phyloP scores from a whole-genome alignment of 805 yeast genomes.

The Cyberlindnera samutprakarnensis region DNA sequence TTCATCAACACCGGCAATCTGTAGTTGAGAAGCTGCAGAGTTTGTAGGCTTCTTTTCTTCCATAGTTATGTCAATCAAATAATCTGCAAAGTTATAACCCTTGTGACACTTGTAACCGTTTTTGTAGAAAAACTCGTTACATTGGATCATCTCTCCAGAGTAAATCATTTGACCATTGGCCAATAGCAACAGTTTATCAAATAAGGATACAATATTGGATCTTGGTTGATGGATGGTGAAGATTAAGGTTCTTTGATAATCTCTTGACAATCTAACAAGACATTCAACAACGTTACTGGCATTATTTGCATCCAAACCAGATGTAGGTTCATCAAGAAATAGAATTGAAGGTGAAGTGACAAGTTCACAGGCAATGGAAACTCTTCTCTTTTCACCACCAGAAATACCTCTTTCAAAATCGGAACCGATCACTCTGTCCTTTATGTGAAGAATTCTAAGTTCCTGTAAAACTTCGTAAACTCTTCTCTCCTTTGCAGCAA shows the following conservation, averaged over 20 bases:
- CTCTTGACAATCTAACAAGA: constrained; percentile 69
- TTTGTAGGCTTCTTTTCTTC: constrained; percentile 26
- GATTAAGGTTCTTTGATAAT: constrained; percentile 78
- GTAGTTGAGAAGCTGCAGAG: constrained; percentile 7
- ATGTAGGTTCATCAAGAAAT: constrained; percentile 88
- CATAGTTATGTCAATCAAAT: constrained; percentile 83
- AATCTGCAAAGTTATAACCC: constrained; percentile 93
- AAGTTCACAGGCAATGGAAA: constrained; percentile 87
- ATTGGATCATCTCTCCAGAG: constrained; percentile 75
- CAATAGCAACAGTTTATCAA: constrained; percentile 73
- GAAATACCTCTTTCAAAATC: constrained; percentile 88
- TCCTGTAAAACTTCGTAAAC: constrained; percentile 83
- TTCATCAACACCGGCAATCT: constrained; percentile 22
- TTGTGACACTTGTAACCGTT: constrained; percentile 79
- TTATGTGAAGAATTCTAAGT: constrained; percentile 73
- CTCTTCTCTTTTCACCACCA: constrained; percentile 89
- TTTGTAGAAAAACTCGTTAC: constrained; percentile 65
- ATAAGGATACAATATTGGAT: constrained; percentile 86
- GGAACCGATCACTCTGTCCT: constrained; percentile 82
- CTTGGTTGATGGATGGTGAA: constrained; percentile 97
- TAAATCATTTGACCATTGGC: constrained; percentile 83
- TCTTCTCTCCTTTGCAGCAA: constrained; percentile 61
- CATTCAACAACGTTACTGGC: constrained; percentile 88
- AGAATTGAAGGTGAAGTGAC: constrained; percentile 83
- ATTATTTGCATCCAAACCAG: constrained; percentile 91